Conservation (phyloP, 192 early-diverging fungal species). For the Lobosporangium transversale region DNA sequence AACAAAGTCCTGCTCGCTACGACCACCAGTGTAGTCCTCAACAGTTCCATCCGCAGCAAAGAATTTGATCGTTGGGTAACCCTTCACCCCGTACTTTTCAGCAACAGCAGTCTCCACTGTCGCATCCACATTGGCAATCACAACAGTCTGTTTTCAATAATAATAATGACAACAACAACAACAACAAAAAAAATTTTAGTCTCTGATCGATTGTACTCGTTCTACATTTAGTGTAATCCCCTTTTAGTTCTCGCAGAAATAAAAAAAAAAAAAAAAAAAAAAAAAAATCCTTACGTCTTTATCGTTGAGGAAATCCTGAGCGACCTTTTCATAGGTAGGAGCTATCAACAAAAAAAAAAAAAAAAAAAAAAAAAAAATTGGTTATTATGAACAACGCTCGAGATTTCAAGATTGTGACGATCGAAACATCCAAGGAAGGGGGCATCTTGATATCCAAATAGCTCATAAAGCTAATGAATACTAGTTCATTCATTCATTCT, state of each 20-base stretch:
- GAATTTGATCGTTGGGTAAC: slow-evolving; percentile 95
- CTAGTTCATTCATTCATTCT: too few species aligned
- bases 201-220: too few species aligned
- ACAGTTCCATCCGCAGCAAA: slow-evolving; percentile 73
- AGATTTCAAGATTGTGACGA: neutral
- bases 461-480: too few species aligned
- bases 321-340: slow-evolving; percentile 94
- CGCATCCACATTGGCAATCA: slow-evolving; percentile 94
- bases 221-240: too few species aligned
- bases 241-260: neutral
- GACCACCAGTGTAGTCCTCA: slow-evolving; percentile 79
- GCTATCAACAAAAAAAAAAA: too few species aligned
- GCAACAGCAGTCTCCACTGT: slow-evolving; percentile 74
- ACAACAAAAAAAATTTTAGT: too few species aligned
- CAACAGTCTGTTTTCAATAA: slow-evolving; percentile 60
- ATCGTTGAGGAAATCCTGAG: slow-evolving; percentile 84
- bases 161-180: too few species aligned
- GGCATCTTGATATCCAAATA: too few species aligned
- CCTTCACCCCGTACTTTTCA: slow-evolving; percentile 75
- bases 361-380: too few species aligned
- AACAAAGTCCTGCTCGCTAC: slow-evolving; percentile 83
- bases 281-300: slow-evolving; percentile 68
- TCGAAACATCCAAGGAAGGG: neutral
- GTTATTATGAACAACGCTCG: too few species aligned
- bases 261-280: neutral